Base-by-base conservation (phyloP, 75 land plant genomes). In the Gnetum montanum region DNA sequence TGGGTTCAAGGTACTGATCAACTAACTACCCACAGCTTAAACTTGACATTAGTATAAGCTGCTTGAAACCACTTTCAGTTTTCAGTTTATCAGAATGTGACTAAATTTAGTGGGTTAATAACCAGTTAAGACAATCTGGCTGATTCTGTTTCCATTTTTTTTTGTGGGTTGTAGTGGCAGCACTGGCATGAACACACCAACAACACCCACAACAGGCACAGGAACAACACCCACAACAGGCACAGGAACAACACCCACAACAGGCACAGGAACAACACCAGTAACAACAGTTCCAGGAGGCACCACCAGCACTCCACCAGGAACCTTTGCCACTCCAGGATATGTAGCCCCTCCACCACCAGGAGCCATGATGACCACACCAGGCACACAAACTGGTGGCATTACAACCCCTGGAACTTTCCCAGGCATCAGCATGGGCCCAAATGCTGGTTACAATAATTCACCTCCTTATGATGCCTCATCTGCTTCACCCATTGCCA, bases 391-490 rank as follows among this genome's bases (percentile, higher is more conserved):
- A n/a, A 36, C 38, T 36, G 38, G 38, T 36, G 38, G 38, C 12
- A 36, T 36, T 36, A 36, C 38, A 36, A 36, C 38, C 12, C 38
- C 30, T 48, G 50, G 50, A 48, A 36, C 34, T 4, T 16, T 50
- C 34, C 54, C 54, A 31, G 31, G 22, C 31, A 25, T 13, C 7
- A 13, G 33, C 31, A 19, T 52, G 36, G 55, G 55, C 31, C 55
- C 55, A 31, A 3, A 23, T 30, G n/a, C 18, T 30, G 6, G 36
- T 10, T 33, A 16, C 36, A 52, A 33, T 31, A 31, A 3, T 20
- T 31, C 55, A 20, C 13, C 43, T 16, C 0, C 55, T 19, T 52
- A 33, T 18, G n/a, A 25, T 19, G 34, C 36, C 24, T 2, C 55
- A n/a, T 31, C 55, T 19, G 31, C 55, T 52, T 30, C 22, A 31